Evolutionary conservation across 768 basidiomycete genomes (phyloP), one percentile per base, ranked within the genome.

Genomic region (Phylloporus arenicola): DNA sequence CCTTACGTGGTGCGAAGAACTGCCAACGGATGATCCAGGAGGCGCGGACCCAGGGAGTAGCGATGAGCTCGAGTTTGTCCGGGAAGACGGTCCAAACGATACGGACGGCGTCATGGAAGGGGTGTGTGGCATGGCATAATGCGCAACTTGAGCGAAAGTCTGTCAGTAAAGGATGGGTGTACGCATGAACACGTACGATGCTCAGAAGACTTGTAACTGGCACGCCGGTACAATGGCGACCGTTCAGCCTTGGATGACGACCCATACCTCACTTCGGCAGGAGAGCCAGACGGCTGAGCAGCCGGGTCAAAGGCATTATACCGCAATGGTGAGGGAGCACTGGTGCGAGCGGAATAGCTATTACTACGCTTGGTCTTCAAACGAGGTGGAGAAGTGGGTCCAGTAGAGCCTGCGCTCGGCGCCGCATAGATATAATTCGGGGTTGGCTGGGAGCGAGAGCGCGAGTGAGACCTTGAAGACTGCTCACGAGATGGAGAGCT

Each of bases 41-140:
- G 67, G 69, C 10, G 67, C 65, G 34, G 70, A 72, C 20, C 70
- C 69, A 33, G 69, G 75, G 45, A 64, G 69, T 30, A 78, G 57
- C 1, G 81, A 81, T 10, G 76, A 76, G 53, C 68, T 76, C 5
- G 78, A 80, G 47, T 73, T 73, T n/a, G 79, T 76, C 19, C 75
- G 74, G 38, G 76, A 76, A 41, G 79, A 80, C 11, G 68, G 45
- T 4, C 68, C 67, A 44, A 73, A 68, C 19, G 62, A 62, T 17
- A 64, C 58, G 4, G 68, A 69, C 7, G 65, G 67, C 5, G 69
- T 54, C 51, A 67, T 52, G 41, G 58, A 62, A 14, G 69, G 61
- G 9, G 67, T 64, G 35, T 52, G 63, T 2, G 62, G 57, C 55
- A 70, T 57, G 31, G 63, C 57, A 52, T 69, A 67, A 38, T 69